phyloP scores from a whole-genome alignment of 257 asterid genomes.

The Plantago ovata region DNA sequence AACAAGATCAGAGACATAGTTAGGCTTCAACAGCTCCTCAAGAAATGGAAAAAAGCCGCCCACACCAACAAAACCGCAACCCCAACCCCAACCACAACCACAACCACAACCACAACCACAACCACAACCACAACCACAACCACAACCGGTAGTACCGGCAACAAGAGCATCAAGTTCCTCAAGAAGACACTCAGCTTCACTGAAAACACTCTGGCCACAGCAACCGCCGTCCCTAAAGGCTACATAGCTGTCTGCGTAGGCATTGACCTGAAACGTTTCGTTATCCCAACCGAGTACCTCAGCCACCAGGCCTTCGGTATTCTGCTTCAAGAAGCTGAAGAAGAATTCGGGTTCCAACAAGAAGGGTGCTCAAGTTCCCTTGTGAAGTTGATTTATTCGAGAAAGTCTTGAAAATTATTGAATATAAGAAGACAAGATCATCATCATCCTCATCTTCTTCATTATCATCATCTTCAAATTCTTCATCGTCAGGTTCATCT shows the following conservation, averaged over 20 bases:
- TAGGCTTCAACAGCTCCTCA: constrained; percentile 78
- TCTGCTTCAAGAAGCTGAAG: constrained; percentile 74
- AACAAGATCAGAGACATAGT: constrained; percentile 84
- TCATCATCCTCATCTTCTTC: not conserved
- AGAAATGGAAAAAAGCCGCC: constrained; percentile 81
- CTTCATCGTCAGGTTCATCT: not conserved
- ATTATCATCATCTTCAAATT: not conserved
- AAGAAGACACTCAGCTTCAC: constrained; percentile 81
- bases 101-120: not conserved
- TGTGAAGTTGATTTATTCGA: constrained; percentile 59
- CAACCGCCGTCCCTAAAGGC: constrained; percentile 55
- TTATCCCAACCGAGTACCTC: constrained; percentile 63
- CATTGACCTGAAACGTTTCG: constrained; percentile 54
- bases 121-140: not conserved
- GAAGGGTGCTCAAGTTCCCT: constrained; percentile 67
- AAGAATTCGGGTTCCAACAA: constrained; percentile 81
- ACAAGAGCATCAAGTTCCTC: constrained; percentile 60
- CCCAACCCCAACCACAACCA: no score
- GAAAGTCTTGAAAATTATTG: constrained; percentile 51
- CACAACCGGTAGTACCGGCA: constrained; percentile 2
- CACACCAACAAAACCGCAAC: constrained; percentile 17
- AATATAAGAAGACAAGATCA: constrained; percentile 28
- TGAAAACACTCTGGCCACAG: constrained; percentile 26
- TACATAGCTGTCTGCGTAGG: constrained; percentile 72
- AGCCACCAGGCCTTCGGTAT: constrained; percentile 54